Percentiles rank a stretch among this genome's conserved stretches.
phyloP scores from a whole-genome alignment of 306 rosid species.

The Phaseolus lunatus region DNA sequence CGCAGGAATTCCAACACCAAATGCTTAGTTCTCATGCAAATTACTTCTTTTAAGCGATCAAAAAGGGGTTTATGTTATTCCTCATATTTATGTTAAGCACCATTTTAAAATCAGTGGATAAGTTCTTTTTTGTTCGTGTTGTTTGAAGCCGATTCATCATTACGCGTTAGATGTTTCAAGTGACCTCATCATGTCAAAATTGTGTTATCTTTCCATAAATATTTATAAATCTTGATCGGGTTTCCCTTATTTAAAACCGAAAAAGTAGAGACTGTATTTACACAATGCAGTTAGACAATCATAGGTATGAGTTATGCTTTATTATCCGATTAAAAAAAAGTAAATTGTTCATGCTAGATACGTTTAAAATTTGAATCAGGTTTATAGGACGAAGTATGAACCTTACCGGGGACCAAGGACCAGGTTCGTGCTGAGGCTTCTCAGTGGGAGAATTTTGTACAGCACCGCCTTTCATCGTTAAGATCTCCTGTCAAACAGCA shows the following conservation, averaged over 20 bases:
- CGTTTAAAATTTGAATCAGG: conserved; percentile 31
- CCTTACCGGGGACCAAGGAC: conserved; percentile 99
- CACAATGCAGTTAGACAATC: neutral
- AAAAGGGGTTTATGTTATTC: neutral
- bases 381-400: conserved; percentile 31
- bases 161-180: neutral
- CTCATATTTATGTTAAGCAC: no score
- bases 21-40: neutral
- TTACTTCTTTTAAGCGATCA: no score
- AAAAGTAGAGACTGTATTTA: neutral
- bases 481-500: conserved; percentile 71
- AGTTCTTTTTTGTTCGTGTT: neutral
- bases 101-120: no score
- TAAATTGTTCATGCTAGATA: neutral
- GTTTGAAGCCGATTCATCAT: neutral
- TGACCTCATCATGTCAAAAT: neutral
- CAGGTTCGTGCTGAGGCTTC: conserved; percentile 72
- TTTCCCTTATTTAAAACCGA: neutral
- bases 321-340: neutral
- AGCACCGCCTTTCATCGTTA: conserved; percentile 83
- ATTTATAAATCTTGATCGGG: neutral
- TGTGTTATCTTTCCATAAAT: neutral
- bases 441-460: conserved; percentile 93
- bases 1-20: neutral
- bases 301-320: conserved; percentile 2